Evolutionary conservation across 495 filamentous ascomycete genomes (phyloP), one percentile per base, ranked within the genome.

Genomic region (Xylaria scruposa): DNA sequence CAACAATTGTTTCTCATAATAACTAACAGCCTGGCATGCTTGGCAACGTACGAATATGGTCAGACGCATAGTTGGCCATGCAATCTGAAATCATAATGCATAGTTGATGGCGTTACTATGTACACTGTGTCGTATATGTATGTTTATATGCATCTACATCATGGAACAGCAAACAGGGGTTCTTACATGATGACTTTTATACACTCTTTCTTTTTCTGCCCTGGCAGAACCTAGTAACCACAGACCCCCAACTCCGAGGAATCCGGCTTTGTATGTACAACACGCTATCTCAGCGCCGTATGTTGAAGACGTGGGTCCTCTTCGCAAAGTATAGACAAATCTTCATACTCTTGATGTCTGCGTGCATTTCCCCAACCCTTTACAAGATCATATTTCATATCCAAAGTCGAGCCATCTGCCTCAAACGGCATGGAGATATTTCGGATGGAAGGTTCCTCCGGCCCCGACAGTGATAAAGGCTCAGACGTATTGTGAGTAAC

Each of bases 31-130:
- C 56, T 21, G 31, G 15, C 42, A n/a, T 12, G 15, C 62, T 65
- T 65, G 62, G 62, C 62, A 33, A 29, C 3, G 40, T 17, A 47
- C 24, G 40, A 29, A 49, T 47, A 24, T 24, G 19, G 38, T 44
- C 36, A 29, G 62, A 46, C 38, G 62, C 38, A 46, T 49, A 17
- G n/a, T 40, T 44, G 17, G 38, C 38, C 21, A 63, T 29, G 60
- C 60, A 63, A 44, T 44, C 60, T 63, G n/a, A 63, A 63, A 44
- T 63, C 60, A 63, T 44, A 63, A 63, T 62, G 59, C 59, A 62
- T 64, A 33, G 38, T 46, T n/a, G 40, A 47, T 65, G 49, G 26
- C 40, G 36, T 65, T 65, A 38, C 36, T 38, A 38, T 38, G 36
- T 38, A 38, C 58, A 36, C 58, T 68, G 47, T 68, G 19, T 13